Percentiles rank a stretch among this genome's conserved stretches.
Evolutionary conservation across 2,329 filamentous ascomycete genomes (phyloP).

Genomic region (Didymella exigua): DNA sequence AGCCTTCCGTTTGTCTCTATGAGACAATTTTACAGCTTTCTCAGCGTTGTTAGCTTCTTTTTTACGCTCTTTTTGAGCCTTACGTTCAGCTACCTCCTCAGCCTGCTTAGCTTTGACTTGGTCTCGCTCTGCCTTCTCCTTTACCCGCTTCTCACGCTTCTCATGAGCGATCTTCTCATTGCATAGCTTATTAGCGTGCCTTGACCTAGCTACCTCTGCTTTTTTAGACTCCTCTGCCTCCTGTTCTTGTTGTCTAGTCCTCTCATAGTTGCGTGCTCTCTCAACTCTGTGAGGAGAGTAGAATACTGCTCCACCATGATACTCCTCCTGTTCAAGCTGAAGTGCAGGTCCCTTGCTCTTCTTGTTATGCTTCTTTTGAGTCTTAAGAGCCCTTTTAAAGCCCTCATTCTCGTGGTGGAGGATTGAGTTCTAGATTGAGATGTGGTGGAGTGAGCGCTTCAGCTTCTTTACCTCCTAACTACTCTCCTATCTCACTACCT

Average conservation of each 20-base stretch:
- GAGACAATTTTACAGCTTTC: too few species aligned
- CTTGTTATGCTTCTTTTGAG: too few species aligned
- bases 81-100: too few species aligned
- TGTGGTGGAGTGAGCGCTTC: background rate
- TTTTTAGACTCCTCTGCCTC: background rate
- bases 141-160: too few species aligned
- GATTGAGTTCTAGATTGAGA: background rate
- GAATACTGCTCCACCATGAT: background rate
- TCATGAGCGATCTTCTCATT: background rate
- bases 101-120: too few species aligned
- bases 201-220: background rate
- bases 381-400: too few species aligned
- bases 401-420: background rate
- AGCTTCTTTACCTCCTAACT: background rate
- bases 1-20: too few species aligned
- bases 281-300: background rate
- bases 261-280: background rate
- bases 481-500: background rate
- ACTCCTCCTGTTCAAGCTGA: background rate
- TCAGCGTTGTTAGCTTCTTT: too few species aligned
- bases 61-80: too few species aligned
- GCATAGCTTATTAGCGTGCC: background rate
- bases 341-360: too few species aligned
- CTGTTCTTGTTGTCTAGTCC: background rate
- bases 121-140: too few species aligned